Evolutionary conservation across 257 asterid genomes (phyloP).

Genomic region (Scutellaria minor): DNA sequence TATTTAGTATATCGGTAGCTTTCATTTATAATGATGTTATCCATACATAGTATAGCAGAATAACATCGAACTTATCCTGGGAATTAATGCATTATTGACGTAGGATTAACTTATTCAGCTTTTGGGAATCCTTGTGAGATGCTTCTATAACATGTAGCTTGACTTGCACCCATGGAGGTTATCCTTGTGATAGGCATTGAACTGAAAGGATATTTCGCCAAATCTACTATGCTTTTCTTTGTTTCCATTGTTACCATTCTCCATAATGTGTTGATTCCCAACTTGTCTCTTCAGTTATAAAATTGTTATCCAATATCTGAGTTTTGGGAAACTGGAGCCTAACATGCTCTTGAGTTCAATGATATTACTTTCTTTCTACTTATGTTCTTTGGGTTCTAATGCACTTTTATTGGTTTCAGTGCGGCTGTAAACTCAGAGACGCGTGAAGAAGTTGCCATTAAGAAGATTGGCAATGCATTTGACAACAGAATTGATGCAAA

Average conservation of each 20-base stretch:
- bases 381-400: neutral
- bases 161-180: no score
- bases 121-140: neutral
- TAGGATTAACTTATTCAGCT: neutral
- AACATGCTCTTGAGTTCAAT: neutral
- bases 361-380: constrained; percentile 2
- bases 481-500: constrained; percentile 94
- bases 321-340: neutral
- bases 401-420: constrained; percentile 51
- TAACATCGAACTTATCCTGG: neutral
- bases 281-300: constrained; percentile 7
- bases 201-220: neutral
- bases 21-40: neutral
- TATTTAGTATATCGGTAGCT: neutral
- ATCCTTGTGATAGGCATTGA: neutral
- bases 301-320: neutral
- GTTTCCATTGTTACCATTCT: neutral
- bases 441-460: constrained; percentile 93
- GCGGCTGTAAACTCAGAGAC: constrained; percentile 96
- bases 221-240: neutral
- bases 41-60: neutral
- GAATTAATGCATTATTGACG: neutral
- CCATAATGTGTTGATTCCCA: neutral
- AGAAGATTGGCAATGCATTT: constrained; percentile 98
- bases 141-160: neutral